phyloP scores from a whole-genome alignment of 768 basidiomycete genomes.

The Sarcomyxa edulis region DNA sequence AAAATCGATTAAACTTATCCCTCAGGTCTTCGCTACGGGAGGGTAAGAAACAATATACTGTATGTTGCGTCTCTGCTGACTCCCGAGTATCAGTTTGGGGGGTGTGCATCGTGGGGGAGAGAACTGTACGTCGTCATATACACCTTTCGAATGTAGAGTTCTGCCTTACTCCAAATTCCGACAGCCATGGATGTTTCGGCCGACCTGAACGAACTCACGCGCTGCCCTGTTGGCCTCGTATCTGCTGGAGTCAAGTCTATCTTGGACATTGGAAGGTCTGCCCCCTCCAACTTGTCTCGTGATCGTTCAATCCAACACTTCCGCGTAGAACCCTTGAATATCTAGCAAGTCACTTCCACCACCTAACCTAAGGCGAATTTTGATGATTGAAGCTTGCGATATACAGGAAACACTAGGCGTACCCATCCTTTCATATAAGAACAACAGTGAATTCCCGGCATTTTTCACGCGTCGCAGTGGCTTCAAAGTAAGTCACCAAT shows the following conservation, averaged over 20 bases:
- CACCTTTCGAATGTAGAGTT: too few relatives aligned
- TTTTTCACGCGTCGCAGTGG: slow-evolving; percentile 89
- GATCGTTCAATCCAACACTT: slow-evolving; percentile 1
- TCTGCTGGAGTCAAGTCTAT: slow-evolving; percentile 96
- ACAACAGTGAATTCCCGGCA: slow-evolving; percentile 83
- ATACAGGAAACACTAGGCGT: slow-evolving; percentile 91
- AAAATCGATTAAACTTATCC: slow-evolving; percentile 9
- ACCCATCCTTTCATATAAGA: slow-evolving; percentile 76
- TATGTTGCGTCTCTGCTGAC: slow-evolving; percentile 8
- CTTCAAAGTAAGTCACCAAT: slow-evolving; percentile 46
- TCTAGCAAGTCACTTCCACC: slow-evolving; percentile 41
- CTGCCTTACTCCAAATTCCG: too few relatives aligned
- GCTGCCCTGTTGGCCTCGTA: slow-evolving; percentile 87
- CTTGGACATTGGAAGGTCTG: slow-evolving; percentile 80
- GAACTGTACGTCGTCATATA: slow-evolving; percentile 26
- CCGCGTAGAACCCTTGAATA: slow-evolving; percentile 70
- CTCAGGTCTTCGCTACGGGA: slow-evolving; percentile 85
- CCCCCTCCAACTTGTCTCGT: not conserved
- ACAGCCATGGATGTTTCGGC: slow-evolving; percentile 93
- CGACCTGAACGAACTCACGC: slow-evolving; percentile 83
- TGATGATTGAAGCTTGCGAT: not conserved
- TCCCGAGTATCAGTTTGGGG: slow-evolving; percentile 70
- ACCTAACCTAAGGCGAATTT: not conserved
- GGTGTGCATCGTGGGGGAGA: slow-evolving; percentile 69
- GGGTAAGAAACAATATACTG: slow-evolving; percentile 46